Percentiles rank a stretch among this genome's conserved stretches.
Conservation (phyloP, 768 basidiomycete species). For the Hebeloma cylindrosporum region DNA sequence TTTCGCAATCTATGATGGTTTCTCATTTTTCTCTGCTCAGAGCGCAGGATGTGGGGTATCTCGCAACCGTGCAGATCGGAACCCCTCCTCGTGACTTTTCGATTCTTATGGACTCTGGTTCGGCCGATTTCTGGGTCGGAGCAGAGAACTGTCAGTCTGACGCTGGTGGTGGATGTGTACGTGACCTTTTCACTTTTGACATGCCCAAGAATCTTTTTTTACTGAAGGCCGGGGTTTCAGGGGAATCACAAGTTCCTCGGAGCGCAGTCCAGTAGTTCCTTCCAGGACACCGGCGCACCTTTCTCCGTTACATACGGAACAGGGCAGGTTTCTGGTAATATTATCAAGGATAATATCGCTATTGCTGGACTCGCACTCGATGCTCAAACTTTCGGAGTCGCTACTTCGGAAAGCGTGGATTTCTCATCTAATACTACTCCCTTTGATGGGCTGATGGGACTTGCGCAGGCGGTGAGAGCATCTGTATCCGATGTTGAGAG, state of each 20-base stretch:
- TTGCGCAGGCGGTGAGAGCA: conserved; percentile 62
- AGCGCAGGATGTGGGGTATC: conserved; percentile 50
- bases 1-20: background rate
- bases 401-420: conserved; percentile 55
- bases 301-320: conserved; percentile 72
- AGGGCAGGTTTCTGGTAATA: conserved; percentile 63
- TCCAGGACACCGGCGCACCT: conserved; percentile 46
- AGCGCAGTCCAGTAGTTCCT: conserved; percentile 56
- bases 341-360: conserved; percentile 61
- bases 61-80: conserved; percentile 64
- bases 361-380: conserved; percentile 62
- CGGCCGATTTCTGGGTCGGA: conserved; percentile 68
- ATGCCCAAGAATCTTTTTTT: too few relatives aligned
- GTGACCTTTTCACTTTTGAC: conserved; percentile 13
- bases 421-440: conserved; percentile 50
- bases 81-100: conserved; percentile 57
- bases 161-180: conserved; percentile 42
- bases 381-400: conserved; percentile 68
- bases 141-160: conserved; percentile 50
- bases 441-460: conserved; percentile 79
- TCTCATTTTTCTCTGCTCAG: too few relatives aligned
- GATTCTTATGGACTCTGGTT: conserved; percentile 70
- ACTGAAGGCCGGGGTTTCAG: conserved; percentile 4
- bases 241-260: conserved; percentile 73
- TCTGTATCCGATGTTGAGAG: background rate